Percentiles rank a stretch among this genome's conserved stretches.
Conservation (phyloP, 176 grass and related monocot genomes). For the Triticum timopheevii region DNA sequence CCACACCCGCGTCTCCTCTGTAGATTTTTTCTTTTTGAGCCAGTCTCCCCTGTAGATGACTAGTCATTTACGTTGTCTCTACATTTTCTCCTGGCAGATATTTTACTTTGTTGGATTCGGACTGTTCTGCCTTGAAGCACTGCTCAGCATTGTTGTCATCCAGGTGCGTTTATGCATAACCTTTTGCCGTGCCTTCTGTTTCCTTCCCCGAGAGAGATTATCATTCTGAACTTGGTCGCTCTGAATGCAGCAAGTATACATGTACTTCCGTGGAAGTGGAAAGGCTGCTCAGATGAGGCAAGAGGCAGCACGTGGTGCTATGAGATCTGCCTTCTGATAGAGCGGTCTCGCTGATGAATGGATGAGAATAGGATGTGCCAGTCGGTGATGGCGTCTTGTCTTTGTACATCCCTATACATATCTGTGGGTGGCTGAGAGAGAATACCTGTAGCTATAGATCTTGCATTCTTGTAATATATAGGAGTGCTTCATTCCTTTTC, state of each 20-base stretch:
- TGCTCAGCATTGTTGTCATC: conserved; percentile 84
- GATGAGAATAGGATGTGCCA: conserved; percentile 36
- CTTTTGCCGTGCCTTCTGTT: not conserved
- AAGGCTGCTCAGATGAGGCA: conserved; percentile 73
- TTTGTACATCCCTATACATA: conserved; percentile 45
- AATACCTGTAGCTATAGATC: conserved; percentile 26
- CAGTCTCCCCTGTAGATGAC: not conserved
- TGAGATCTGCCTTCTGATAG: conserved; percentile 70
- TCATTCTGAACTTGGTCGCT: conserved; percentile 7
- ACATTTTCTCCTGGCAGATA: conserved; percentile 52
- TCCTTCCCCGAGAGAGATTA: not conserved
- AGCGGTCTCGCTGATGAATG: conserved; percentile 15
- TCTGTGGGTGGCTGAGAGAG: conserved; percentile 20
- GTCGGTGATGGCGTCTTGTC: not conserved
- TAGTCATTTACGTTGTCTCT: conserved; percentile 7
- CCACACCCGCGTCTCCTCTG: not conserved
- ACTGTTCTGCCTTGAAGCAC: conserved; percentile 80
- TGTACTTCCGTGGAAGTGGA: conserved; percentile 89
- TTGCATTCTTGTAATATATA: conserved; percentile 44
- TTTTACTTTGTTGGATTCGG: conserved; percentile 97
- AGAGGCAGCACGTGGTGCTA: conserved; percentile 60
- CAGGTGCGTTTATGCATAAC: conserved; percentile 48
- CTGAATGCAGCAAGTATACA: conserved; percentile 74
- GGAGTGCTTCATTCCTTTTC: conserved; percentile 27
- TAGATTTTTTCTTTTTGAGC: not conserved